These are phyloP conservation scores for Cladochytrium replicatum DNA, from an alignment of 192 early-diverging fungal species.

Conservation along the genomic window DNA sequence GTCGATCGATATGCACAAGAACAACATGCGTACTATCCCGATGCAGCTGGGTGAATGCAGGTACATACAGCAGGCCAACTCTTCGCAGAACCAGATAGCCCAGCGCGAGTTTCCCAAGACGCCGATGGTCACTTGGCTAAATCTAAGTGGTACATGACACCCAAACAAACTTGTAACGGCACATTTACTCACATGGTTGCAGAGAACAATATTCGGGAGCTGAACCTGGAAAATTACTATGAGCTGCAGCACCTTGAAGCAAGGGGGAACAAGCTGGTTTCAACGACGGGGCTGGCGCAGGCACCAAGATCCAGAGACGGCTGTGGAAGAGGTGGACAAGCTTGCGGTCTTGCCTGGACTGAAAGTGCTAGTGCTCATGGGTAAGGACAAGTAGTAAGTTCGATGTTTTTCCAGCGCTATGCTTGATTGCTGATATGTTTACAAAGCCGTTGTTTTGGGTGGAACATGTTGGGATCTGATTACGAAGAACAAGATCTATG, in stretches of 20 bases:
- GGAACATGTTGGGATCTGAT: too few species aligned
- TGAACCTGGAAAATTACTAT: slow-evolving; percentile 26
- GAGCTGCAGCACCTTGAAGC: slow-evolving; percentile 37
- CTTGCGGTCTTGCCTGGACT: slow-evolving; percentile 21
- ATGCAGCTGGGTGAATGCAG: slow-evolving; percentile 29
- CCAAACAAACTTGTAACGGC: background rate
- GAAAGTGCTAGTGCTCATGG: slow-evolving; percentile 25
- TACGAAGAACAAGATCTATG: too few species aligned
- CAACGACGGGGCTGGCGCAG: slow-evolving; percentile 10
- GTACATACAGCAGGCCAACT: slow-evolving; percentile 41
- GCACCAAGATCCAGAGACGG: slow-evolving; percentile 36
- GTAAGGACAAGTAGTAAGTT: too few species aligned
- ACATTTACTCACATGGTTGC: background rate
- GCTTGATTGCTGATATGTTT: too few species aligned
- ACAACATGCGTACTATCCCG: slow-evolving; percentile 28
- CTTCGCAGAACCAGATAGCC: slow-evolving; percentile 32
- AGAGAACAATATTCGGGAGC: slow-evolving; percentile 37
- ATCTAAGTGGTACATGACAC: slow-evolving; percentile 32
- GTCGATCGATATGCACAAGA: slow-evolving; percentile 30
- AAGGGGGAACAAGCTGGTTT: slow-evolving; percentile 28
- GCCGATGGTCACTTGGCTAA: slow-evolving; percentile 38
- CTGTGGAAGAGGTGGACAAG: slow-evolving; percentile 30
- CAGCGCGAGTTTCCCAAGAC: slow-evolving; percentile 19
- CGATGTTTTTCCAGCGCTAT: too few species aligned
- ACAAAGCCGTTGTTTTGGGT: too few species aligned